Conservation (phyloP, 768 basidiomycete species). For the Psilocybe sp. region DNA sequence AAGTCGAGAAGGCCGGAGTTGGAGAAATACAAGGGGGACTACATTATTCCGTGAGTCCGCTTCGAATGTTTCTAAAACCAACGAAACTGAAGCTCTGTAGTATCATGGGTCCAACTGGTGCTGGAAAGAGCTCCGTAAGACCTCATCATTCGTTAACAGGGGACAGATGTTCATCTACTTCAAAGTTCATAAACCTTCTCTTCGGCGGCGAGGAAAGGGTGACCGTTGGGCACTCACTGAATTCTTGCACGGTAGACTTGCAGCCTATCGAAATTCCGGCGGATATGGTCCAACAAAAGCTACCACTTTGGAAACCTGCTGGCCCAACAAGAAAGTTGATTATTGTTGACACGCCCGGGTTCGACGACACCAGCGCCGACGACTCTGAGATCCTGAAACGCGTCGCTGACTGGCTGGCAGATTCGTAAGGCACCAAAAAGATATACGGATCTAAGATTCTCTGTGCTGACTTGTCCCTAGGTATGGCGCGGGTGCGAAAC, state of each 20-base stretch:
- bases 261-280: background rate
- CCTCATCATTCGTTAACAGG: background rate
- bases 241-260: background rate
- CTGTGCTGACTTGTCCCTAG: background rate
- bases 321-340: background rate
- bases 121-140: slow-evolving; percentile 10
- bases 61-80: too few species aligned
- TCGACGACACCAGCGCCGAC: slow-evolving; percentile 6
- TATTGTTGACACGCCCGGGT: slow-evolving; percentile 9
- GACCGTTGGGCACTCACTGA: slow-evolving; percentile 4
- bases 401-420: slow-evolving; percentile 5
- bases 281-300: background rate
- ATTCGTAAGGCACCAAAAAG: background rate
- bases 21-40: too few species aligned
- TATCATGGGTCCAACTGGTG: slow-evolving; percentile 10
- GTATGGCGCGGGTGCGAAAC: background rate
- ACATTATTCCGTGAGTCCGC: too few species aligned
- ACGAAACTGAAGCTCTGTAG: background rate
- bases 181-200: slow-evolving; percentile 2
- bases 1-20: too few species aligned
- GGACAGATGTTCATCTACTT: background rate
- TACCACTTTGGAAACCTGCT: background rate
- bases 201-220: background rate
- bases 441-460: background rate
- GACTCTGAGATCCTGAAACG: slow-evolving; percentile 5